Base-by-base conservation (phyloP, 768 basidiomycete genomes). In the Amanita fuliginea region DNA sequence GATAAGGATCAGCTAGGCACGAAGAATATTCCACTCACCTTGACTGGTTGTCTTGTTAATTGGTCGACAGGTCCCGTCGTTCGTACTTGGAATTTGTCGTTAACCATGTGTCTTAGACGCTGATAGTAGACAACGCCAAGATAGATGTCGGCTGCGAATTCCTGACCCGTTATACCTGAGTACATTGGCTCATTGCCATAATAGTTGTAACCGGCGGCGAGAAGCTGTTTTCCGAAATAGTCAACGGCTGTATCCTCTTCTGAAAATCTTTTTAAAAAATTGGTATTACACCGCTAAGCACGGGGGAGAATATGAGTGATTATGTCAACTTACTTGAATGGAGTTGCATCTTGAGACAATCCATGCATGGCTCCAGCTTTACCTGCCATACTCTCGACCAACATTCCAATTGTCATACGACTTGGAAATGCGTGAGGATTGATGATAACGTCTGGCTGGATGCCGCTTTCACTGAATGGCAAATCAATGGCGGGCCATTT, bases 151-250 rank as follows among this genome's bases (percentile, higher is more conserved):
- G 96, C 96, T 36, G 88, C 84, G 65, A 99, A 99, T 68, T 99
- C 96, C 66, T 98, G 80, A 13, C 96, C 96, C 6, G 96, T 98
- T 63, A 99, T 96, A 19, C 96, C 96, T 50, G 95, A 97, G 66
- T 99, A 99, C 96, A 99, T 99, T 4, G 96, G 94, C 64, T 99
- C 96, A 67, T 96, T 97, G 11, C 96, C 96, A 62, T 95, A 89
- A 66, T 97, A 99, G 66, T 97, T 98, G 74, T 97, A 99, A 6
- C 96, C 96, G 11, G 96, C 82, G 18, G 88, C 86, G 36, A 81
- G 69, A 16, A 99, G 81, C 62, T 99, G 96, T 56, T 96, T 80
- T 35, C 96, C 96, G 57, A 99, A 99, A 71, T 97, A 97, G 56
- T 94, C 86, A 46, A 96, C 80, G 0, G 96, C 96, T n/a, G 88